Evolutionary conservation across 2,329 filamentous ascomycete genomes (phyloP), one percentile per base, ranked within the genome.

Genomic region (Talaromyces sp.): DNA sequence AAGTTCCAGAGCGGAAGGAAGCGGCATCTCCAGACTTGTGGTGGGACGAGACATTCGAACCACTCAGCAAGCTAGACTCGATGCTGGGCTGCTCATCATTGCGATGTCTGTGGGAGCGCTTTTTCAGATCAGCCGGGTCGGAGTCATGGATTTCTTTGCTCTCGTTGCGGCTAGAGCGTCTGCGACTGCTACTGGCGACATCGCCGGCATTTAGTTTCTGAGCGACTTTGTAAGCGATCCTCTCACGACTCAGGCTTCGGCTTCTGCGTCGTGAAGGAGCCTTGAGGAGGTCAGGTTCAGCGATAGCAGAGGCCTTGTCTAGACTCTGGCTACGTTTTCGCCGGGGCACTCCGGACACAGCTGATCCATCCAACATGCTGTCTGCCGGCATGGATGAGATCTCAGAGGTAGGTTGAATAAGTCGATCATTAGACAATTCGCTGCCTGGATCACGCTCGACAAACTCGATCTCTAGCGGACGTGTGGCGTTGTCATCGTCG

Each of bases 391-490:
- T 88, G 38, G 86, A 88, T 1, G 93, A 97, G 55, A 97, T 90
- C 69, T 97, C 93, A 3, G 93, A 97, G 56, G 86, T 85, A 12
- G 85, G 81, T 35, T 85, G 82, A 54, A 87, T 78, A 71, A 89
- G 92, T 74, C 85, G 70, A 72, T 79, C 54, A 75, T 81, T 68
- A 80, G 83, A 74, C 76, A 93, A 64, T 82, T 96, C 76, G 84
- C 89, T 80, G 80, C 82, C 63, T 82, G 83, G 73, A 82, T 87
- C 71, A 65, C 81, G 78, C 55, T 85, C 82, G 68, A 92, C 83
- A 64, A 97, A 90, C 73, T 97, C 93, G 62, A 97, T 90, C 72
- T 97, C 92, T 65, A 97, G 87, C 38, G 92, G 92, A 64, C 90
- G 93, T 73, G 90, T 91, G 71, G 91, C 89, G 8, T 87, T 90